phyloP scores from a whole-genome alignment of 2,329 filamentous ascomycete genomes.

The Trichoderma arundinaceum region DNA sequence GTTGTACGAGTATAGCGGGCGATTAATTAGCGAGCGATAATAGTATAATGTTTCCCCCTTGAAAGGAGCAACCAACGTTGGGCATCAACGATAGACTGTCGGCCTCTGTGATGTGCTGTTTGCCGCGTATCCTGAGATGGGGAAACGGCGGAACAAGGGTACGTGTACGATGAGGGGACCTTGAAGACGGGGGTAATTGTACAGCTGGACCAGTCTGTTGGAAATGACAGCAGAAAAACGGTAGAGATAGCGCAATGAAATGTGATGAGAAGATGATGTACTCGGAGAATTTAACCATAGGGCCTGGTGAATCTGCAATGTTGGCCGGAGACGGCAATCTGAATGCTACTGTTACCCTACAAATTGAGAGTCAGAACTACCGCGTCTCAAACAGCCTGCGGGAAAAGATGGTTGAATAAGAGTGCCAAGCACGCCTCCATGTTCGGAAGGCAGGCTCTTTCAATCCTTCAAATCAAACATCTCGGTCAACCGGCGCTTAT shows the following conservation, averaged over 20 bases:
- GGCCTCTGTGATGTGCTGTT: not conserved
- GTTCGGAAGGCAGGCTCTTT: not conserved
- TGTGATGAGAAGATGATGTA: slow-evolving; percentile 3
- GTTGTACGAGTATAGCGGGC: slow-evolving; percentile 23
- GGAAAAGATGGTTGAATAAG: slow-evolving; percentile 1
- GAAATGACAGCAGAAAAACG: not conserved
- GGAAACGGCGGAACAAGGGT: slow-evolving; percentile 16
- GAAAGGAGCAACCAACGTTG: not conserved
- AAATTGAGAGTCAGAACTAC: slow-evolving; percentile 1
- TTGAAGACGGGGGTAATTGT: slow-evolving; percentile 1
- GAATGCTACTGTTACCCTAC: slow-evolving; percentile 4
- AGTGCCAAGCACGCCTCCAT: not conserved
- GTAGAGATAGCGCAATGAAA: not conserved
- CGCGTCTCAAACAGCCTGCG: slow-evolving; percentile 4
- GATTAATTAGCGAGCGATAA: slow-evolving; percentile 21
- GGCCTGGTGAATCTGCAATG: not conserved
- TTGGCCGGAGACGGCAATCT: not conserved
- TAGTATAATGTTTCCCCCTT: slow-evolving; percentile 3
- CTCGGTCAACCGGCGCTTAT: not conserved
- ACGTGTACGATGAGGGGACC: slow-evolving; percentile 3
- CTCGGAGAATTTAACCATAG: slow-evolving; percentile 10
- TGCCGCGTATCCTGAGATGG: slow-evolving; percentile 3
- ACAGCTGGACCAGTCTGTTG: slow-evolving; percentile 17
- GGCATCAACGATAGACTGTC: slow-evolving; percentile 2
- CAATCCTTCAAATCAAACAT: not conserved